phyloP scores from a whole-genome alignment of 139 green algal genomes.

The Coccomyxa sp. region DNA sequence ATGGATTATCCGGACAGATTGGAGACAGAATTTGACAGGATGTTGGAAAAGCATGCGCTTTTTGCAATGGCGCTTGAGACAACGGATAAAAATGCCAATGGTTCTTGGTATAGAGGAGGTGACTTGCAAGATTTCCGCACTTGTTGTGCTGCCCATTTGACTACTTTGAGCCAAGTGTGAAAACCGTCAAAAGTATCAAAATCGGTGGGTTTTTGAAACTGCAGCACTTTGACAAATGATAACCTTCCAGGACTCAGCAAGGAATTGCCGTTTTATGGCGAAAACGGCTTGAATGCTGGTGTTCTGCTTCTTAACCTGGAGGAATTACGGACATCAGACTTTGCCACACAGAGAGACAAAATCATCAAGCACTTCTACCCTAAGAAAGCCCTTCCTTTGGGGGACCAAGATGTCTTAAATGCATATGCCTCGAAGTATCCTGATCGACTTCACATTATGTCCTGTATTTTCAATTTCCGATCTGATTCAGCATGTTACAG shows the following conservation, averaged over 20 bases:
- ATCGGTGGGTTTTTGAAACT: too few species aligned
- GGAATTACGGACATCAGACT: neutral
- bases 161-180: too few species aligned
- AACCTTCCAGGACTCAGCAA: neutral
- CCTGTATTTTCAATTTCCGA: neutral
- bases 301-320: neutral
- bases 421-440: neutral
- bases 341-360: neutral
- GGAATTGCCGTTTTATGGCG: neutral
- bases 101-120: neutral
- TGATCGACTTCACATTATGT: neutral
- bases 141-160: too few species aligned
- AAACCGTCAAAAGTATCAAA: too few species aligned
- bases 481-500: neutral
- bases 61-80: neutral
- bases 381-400: neutral
- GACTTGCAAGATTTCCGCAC: too few species aligned
- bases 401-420: neutral
- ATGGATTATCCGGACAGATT: neutral
- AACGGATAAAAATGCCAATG: neutral
- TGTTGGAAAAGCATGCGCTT: neutral
- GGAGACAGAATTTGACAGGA: neutral
- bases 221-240: too few species aligned
- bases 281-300: neutral
- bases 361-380: neutral